A percentile compares a stretch with the other conserved stretches of the same genome.
These are phyloP conservation scores for Dothistroma septosporum DNA, from an alignment of 2,329 filamentous ascomycete species.

Conservation along the genomic window DNA sequence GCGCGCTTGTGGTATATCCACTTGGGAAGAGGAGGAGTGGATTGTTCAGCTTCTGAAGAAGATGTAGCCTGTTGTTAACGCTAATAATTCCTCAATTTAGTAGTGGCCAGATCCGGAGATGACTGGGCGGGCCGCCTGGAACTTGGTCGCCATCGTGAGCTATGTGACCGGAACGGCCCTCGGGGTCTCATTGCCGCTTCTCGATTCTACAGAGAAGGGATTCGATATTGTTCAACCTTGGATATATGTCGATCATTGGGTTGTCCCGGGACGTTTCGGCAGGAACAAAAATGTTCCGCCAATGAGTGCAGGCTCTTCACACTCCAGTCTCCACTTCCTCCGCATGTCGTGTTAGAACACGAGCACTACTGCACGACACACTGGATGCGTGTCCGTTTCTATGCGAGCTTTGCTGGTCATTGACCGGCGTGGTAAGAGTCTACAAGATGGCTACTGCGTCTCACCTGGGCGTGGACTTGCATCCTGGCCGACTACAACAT, in stretches of 20 bases:
- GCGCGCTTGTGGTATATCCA: constrained; percentile 46
- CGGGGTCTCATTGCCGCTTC: neutral
- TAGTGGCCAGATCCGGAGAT: too few relatives aligned
- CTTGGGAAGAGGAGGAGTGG: constrained; percentile 46
- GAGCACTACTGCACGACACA: neutral
- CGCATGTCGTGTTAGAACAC: neutral
- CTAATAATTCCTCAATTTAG: too few relatives aligned
- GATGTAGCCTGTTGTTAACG: neutral
- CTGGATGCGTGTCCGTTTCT: too few relatives aligned
- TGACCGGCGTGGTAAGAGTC: neutral
- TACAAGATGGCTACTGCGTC: neutral
- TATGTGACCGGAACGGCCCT: neutral
- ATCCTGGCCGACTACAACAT: neutral
- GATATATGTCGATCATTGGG: neutral
- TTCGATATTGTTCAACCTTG: neutral
- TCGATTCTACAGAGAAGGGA: neutral
- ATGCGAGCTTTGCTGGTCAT: neutral
- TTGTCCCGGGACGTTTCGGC: neutral
- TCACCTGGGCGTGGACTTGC: neutral
- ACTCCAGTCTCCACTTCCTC: neutral
- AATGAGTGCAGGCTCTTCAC: neutral
- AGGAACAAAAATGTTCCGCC: neutral
- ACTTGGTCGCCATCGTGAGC: neutral
- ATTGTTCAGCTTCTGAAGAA: constrained; percentile 37
- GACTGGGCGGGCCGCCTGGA: neutral